A percentile compares a stretch with the other conserved stretches of the same genome.
These are phyloP conservation scores for Calonectria pseudoturangicola DNA, from an alignment of 2,329 filamentous ascomycete species.

Conservation along the genomic window DNA sequence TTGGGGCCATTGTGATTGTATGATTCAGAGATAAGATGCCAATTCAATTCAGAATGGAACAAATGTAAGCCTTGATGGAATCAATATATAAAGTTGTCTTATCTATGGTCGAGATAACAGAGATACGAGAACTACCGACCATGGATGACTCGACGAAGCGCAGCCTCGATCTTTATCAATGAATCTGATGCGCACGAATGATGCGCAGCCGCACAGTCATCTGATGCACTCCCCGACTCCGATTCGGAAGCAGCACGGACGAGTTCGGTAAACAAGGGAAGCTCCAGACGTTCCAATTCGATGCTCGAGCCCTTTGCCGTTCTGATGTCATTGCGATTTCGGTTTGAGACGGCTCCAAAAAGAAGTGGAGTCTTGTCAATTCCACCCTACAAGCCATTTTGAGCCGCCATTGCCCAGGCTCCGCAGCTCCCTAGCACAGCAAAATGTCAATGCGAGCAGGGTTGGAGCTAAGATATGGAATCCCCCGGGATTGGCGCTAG, in stretches of 20 bases:
- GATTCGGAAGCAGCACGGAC: background rate
- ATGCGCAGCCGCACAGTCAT: conserved; percentile 16
- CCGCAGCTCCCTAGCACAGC: conserved; percentile 12
- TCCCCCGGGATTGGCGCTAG: conserved; percentile 16
- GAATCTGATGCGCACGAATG: conserved; percentile 1
- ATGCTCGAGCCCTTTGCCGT: background rate
- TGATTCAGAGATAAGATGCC: conserved; percentile 2
- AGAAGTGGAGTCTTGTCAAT: conserved; percentile 7
- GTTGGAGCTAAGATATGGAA: background rate
- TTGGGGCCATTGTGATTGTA: conserved; percentile 35
- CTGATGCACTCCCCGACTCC: conserved; percentile 11
- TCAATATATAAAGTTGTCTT: conserved; percentile 23
- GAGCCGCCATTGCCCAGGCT: conserved; percentile 3
- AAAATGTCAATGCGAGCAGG: background rate
- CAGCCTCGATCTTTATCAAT: conserved; percentile 28
- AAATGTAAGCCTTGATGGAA: background rate
- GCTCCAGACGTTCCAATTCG: background rate
- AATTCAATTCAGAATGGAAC: background rate
- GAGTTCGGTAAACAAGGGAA: conserved; percentile 5
- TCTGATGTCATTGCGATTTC: conserved; percentile 20
- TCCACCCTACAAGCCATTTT: conserved; percentile 28
- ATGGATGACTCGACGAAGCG: conserved; percentile 5
- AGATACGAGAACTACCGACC: conserved; percentile 39
- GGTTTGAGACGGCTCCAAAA: conserved; percentile 21
- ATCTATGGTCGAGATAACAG: conserved; percentile 37